Base-by-base conservation (phyloP, 2,329 filamentous ascomycete genomes). In the Fusarium chuoi region DNA sequence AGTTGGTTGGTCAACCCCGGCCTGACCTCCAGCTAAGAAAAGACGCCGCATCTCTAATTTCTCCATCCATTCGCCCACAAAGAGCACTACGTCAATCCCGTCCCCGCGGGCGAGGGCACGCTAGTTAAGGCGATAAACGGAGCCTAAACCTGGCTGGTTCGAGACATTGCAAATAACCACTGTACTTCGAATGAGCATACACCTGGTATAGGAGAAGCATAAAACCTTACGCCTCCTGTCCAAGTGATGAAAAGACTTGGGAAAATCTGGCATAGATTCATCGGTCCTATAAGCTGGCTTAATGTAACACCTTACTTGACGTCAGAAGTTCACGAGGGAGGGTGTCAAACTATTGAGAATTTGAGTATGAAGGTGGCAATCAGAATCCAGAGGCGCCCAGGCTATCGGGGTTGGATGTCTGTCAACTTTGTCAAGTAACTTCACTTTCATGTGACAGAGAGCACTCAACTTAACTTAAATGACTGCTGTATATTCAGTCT, bases 21-120 rank as follows among this genome's bases (percentile, higher is more conserved):
- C 42, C 26, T 41, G 35, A 41, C 51, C 51, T 54, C 24, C 35
- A 55, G 35, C 52, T 54, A 68, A 54, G 48, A 42, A 55, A 56
- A 45, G 62, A 39, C 56, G 45, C 51, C 39, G 68, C 66, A 65
- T 65, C 56, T 30, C 51, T 68, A 65, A 73, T 71, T 70, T 52
- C 61, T 60, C 62, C 44, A 67, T 71, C 42, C 26, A 62, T 70
- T 73, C 69, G 52, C 56, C 62, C 55, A 68, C 71, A 62, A 56
- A 55, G 51, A 54, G 28, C 54, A 45, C 48, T 74, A 71, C 59
- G 61, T 70, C 71, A 60, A 65, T 65, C 67, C 74, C 74, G 61
- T 73, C 70, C 74, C 75, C 70, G 54, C 65, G 70, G 63, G 62
- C 56, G 48, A 77, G 70, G 75, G 74, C 75, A 77, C 68, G 72